phyloP scores from a whole-genome alignment of 179 eudicot species.

The Camellia oleifera region DNA sequence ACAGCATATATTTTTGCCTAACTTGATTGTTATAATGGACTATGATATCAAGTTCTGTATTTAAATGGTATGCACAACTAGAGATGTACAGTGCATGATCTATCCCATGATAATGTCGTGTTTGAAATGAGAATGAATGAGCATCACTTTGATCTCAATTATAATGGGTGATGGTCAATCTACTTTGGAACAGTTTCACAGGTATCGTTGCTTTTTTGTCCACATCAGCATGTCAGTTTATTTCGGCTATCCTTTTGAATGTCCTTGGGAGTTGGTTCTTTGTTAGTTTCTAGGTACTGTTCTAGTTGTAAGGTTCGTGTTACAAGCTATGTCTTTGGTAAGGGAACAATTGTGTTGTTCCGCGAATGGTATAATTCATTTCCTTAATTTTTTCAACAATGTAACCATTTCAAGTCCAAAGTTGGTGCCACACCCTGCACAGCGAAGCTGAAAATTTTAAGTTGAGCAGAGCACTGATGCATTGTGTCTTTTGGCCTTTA shows the following conservation, averaged over 20 bases:
- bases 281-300: conserved; percentile 34
- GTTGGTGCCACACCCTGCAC: conserved; percentile 36
- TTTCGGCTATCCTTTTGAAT: conserved; percentile 25
- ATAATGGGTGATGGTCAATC: conserved; percentile 12
- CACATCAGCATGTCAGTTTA: conserved; percentile 16
- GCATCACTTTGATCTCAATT: conserved; percentile 11
- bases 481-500: conserved; percentile 39
- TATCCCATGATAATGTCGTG: neutral
- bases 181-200: conserved; percentile 27
- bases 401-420: conserved; percentile 26
- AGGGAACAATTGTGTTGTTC: conserved; percentile 20
- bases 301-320: conserved; percentile 22
- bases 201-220: conserved; percentile 33
- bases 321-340: conserved; percentile 30
- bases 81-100: conserved; percentile 2
- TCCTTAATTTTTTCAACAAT: conserved; percentile 19
- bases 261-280: conserved; percentile 30
- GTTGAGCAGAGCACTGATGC: conserved; percentile 45
- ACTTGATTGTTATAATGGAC: neutral
- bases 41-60: neutral
- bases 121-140: conserved; percentile 1
- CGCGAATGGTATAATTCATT: conserved; percentile 21
- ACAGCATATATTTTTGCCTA: neutral
- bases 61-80: neutral
- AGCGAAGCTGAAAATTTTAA: conserved; percentile 44